Percentiles rank a stretch among this genome's conserved stretches.
Evolutionary conservation across 352 stramenopile genomes (phyloP).

Genomic region (Elongisporangium prolatum): DNA sequence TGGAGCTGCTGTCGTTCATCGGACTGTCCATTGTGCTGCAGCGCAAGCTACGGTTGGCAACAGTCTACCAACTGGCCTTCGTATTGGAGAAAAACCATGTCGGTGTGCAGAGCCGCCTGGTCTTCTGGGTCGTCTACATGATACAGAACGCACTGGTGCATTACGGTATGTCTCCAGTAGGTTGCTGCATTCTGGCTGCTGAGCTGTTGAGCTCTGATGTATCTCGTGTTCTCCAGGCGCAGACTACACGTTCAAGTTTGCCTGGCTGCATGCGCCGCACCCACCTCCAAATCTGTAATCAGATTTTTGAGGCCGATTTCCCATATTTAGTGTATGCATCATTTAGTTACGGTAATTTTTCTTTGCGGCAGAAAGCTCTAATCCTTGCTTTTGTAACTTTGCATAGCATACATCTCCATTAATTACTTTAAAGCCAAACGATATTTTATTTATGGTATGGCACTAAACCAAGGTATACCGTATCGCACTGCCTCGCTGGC

Average conservation of each 20-base stretch:
- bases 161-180: background rate
- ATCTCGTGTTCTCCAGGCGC: conserved; percentile 7
- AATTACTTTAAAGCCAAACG: background rate
- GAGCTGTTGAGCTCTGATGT: background rate
- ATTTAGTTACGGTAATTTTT: too few species aligned
- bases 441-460: background rate
- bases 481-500: background rate
- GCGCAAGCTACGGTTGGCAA: conserved; percentile 11
- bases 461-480: background rate
- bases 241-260: conserved; percentile 30
- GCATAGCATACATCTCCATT: background rate
- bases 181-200: background rate
- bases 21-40: conserved; percentile 12
- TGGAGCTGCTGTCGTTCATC: conserved; percentile 14
- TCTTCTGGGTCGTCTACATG: conserved; percentile 5
- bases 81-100: conserved; percentile 1
- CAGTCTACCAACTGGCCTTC: conserved; percentile 4
- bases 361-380: background rate
- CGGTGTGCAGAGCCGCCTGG: conserved; percentile 3
- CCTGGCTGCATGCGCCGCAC: conserved; percentile 11
- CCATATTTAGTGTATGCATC: background rate
- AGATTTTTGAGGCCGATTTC: background rate
- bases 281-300: background rate
- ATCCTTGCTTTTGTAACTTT: background rate
- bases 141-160: background rate